Evolutionary conservation across 108 stramenopile species (phyloP).

Genomic region (Nitzschia sp.): DNA sequence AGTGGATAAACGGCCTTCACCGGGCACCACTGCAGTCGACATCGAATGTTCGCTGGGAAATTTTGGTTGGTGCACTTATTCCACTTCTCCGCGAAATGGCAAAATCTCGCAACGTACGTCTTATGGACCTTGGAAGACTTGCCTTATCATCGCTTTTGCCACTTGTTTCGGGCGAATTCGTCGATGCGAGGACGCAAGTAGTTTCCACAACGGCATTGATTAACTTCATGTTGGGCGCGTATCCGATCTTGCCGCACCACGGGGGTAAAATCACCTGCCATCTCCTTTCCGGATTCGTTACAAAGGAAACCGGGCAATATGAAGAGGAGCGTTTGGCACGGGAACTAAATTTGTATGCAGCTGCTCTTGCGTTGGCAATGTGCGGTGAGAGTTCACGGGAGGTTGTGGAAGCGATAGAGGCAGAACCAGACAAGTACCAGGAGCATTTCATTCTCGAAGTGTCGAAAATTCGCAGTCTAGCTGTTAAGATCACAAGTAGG

Average conservation of each 20-base stretch:
- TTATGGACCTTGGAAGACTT: conserved; percentile 60
- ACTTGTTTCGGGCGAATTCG: conserved; percentile 12
- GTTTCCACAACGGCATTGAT: conserved; percentile 43
- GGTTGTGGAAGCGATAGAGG: conserved; percentile 35
- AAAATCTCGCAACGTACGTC: conserved; percentile 36
- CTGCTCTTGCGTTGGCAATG: conserved; percentile 44
- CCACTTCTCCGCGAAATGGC: conserved; percentile 55
- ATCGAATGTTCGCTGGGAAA: conserved; percentile 11
- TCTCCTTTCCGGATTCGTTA: conserved; percentile 34
- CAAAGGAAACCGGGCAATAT: conserved; percentile 25
- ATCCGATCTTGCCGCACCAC: conserved; percentile 67
- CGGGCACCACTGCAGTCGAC: not conserved
- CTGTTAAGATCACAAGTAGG: too few species aligned
- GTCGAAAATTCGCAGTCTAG: not conserved
- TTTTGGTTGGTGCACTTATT: conserved; percentile 56
- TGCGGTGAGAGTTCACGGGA: conserved; percentile 40
- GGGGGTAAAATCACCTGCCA: conserved; percentile 66
- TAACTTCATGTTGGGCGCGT: conserved; percentile 58
- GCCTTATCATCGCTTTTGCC: conserved; percentile 66
- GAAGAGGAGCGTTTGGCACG: too few species aligned
- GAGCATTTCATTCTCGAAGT: not conserved
- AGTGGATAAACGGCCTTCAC: conserved; percentile 6
- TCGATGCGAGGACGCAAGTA: conserved; percentile 31
- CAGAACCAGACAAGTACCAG: conserved; percentile 19
- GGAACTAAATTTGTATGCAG: too few species aligned